These are phyloP conservation scores for Penicillium parvum DNA, from an alignment of 495 filamentous ascomycete genomes.

Conservation along the genomic window DNA sequence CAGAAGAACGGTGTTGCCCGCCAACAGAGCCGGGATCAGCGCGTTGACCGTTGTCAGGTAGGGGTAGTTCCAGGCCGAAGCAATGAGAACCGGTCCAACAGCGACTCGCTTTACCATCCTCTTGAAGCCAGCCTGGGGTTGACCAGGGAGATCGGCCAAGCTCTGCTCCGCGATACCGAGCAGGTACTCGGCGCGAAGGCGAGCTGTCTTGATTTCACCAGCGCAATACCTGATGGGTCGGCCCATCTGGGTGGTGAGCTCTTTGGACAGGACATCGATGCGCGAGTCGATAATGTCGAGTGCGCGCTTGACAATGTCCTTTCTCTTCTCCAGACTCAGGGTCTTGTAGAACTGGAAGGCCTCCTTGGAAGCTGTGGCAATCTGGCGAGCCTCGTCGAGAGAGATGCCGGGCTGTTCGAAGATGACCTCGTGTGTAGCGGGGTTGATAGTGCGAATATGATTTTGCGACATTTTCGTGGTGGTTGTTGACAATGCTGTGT, in stretches of 20 bases:
- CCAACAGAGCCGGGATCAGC: conserved; percentile 79
- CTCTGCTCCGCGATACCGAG: conserved; percentile 71
- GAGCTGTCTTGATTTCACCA: conserved; percentile 81
- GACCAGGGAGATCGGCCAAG: conserved; percentile 63
- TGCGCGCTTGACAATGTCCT: conserved; percentile 74
- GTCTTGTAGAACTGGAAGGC: conserved; percentile 69
- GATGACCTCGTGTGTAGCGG: conserved; percentile 76
- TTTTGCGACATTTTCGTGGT: conserved; percentile 60
- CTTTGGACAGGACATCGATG: conserved; percentile 72
- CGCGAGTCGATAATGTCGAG: conserved; percentile 61
- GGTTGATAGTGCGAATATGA: conserved; percentile 88
- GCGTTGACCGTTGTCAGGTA: conserved; percentile 91
- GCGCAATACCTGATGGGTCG: conserved; percentile 81
- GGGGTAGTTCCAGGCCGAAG: conserved; percentile 97
- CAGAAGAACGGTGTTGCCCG: conserved; percentile 84
- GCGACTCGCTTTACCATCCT: conserved; percentile 83
- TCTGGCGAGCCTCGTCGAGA: conserved; percentile 58
- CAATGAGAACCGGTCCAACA: conserved; percentile 75
- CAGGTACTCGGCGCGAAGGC: conserved; percentile 75
- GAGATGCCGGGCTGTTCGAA: conserved; percentile 73
- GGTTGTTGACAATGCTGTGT: neutral
- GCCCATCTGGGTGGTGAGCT: conserved; percentile 92
- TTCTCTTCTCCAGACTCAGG: conserved; percentile 61
- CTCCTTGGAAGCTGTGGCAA: conserved; percentile 61
- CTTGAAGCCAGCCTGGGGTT: conserved; percentile 79